Percentiles rank a stretch among this genome's conserved stretches.
These are phyloP conservation scores for Puya raimondii DNA, from an alignment of 176 grass and related monocot genomes.

Conservation along the genomic window DNA sequence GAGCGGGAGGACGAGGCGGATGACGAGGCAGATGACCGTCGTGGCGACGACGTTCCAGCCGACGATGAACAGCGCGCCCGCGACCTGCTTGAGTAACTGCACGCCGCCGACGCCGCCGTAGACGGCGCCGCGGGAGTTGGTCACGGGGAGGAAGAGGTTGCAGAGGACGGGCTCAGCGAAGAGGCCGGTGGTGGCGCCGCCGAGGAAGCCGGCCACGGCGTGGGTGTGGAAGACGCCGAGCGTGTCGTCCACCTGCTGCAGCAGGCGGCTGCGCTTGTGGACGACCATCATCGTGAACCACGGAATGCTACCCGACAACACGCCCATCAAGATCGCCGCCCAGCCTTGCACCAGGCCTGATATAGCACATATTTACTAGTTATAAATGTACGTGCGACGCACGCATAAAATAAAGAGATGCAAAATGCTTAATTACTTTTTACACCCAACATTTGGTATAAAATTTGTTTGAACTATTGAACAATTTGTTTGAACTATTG, in stretches of 20 bases:
- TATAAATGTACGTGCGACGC: too few relatives aligned
- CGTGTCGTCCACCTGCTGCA: slow-evolving; percentile 83
- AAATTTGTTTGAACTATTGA: too few relatives aligned
- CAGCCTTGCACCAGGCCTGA: slow-evolving; percentile 81
- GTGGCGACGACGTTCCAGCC: slow-evolving; percentile 69
- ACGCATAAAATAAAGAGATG: too few relatives aligned
- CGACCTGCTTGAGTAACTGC: slow-evolving; percentile 60
- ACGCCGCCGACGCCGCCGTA: slow-evolving; percentile 53
- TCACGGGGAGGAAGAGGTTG: slow-evolving; percentile 55
- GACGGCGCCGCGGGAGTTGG: slow-evolving; percentile 64
- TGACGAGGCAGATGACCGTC: slow-evolving; percentile 50
- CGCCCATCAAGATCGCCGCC: slow-evolving; percentile 86
- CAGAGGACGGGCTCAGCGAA: slow-evolving; percentile 74
- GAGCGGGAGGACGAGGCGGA: slow-evolving; percentile 43
- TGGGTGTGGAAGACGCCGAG: slow-evolving; percentile 95
- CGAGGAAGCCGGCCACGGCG: slow-evolving; percentile 80
- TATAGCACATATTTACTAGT: background rate
- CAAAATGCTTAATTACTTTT: too few relatives aligned
- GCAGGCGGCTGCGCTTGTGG: slow-evolving; percentile 65
- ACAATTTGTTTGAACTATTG: too few relatives aligned
- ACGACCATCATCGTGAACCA: slow-evolving; percentile 99
- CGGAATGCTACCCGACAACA: slow-evolving; percentile 75
- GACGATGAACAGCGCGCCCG: slow-evolving; percentile 63
- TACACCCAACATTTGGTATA: too few relatives aligned
- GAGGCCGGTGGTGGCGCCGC: slow-evolving; percentile 68